Conservation (phyloP, 495 filamentous ascomycete genomes). For the Talaromyces nanjingensis region DNA sequence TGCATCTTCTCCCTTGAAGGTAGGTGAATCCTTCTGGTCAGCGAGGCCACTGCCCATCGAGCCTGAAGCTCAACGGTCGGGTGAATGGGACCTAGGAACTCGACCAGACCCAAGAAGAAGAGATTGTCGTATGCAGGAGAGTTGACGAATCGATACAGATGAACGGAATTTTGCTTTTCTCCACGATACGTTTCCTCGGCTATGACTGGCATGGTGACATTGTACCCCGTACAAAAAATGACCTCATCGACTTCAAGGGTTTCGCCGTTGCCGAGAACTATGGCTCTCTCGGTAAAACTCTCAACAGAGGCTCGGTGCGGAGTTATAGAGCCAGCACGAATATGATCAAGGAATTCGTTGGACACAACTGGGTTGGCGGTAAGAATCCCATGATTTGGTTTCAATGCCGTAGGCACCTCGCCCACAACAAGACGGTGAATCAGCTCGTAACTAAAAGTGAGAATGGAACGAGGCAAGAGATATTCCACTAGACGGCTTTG, state of each 20-base stretch:
- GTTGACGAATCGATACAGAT: constrained; percentile 13
- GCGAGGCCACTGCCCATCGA: constrained; percentile 12
- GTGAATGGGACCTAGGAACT: constrained; percentile 14
- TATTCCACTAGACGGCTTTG: constrained; percentile 11
- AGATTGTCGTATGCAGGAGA: constrained; percentile 10
- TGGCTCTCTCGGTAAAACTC: constrained; percentile 9
- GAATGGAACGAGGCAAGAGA: constrained; percentile 12
- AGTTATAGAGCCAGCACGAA: constrained; percentile 12
- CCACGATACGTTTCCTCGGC: constrained; percentile 5
- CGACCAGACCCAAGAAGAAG: constrained; percentile 14
- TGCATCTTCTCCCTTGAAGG: constrained; percentile 12
- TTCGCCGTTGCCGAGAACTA: constrained; percentile 11
- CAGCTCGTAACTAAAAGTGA: constrained; percentile 12
- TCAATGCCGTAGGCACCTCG: constrained; percentile 8
- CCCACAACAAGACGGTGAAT: constrained; percentile 12
- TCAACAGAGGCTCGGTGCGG: constrained; percentile 14
- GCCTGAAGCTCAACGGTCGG: constrained; percentile 17
- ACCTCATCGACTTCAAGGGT: constrained; percentile 17
- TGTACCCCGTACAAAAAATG: constrained; percentile 17
- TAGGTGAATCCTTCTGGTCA: constrained; percentile 11
- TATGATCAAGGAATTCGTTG: constrained; percentile 15
- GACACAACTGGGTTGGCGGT: constrained; percentile 15
- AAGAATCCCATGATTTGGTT: constrained; percentile 15
- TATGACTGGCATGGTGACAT: constrained; percentile 12
- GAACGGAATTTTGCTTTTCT: constrained; percentile 8